Evolutionary conservation across 2,329 filamentous ascomycete genomes (phyloP).

Genomic region (Pezizomycotina sp.): DNA sequence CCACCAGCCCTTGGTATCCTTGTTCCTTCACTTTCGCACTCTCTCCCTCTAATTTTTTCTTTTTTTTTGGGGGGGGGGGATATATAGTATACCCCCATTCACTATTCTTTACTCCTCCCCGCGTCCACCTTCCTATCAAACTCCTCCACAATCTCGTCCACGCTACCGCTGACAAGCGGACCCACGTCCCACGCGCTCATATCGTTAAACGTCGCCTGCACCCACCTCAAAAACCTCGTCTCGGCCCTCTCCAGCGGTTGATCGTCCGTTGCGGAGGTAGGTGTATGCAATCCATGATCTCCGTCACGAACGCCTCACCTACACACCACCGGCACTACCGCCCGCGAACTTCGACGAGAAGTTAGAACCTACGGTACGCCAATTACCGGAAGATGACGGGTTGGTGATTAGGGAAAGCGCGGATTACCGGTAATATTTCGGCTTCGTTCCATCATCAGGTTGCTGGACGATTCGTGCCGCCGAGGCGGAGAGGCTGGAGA

Average conservation of each 20-base stretch:
- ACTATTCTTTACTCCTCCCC: slow-evolving; percentile 13
- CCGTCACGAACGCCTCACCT: slow-evolving; percentile 21
- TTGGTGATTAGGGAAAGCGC: neutral
- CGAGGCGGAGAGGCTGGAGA: neutral
- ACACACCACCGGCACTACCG: slow-evolving; percentile 9
- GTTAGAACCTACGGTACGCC: neutral
- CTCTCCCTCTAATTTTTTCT: too few relatives aligned
- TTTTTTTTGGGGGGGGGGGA: too few relatives aligned
- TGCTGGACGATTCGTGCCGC: neutral
- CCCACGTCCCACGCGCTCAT: slow-evolving; percentile 25
- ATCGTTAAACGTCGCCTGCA: slow-evolving; percentile 23
- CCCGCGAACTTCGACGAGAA: slow-evolving; percentile 6
- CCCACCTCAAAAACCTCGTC: slow-evolving; percentile 24
- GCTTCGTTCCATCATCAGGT: neutral
- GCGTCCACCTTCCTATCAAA: slow-evolving; percentile 9
- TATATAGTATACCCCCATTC: too few relatives aligned
- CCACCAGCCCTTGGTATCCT: too few relatives aligned
- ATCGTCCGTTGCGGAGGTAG: slow-evolving; percentile 21
- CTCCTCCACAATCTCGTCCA: slow-evolving; percentile 14
- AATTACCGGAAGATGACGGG: neutral
- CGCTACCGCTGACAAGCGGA: slow-evolving; percentile 18
- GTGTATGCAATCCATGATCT: slow-evolving; percentile 20
- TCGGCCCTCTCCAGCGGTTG: slow-evolving; percentile 21
- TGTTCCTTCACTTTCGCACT: too few relatives aligned
- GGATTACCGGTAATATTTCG: neutral